Evolutionary conservation across 306 rosid species (phyloP).

Genomic region (Cicer cuneatum): DNA sequence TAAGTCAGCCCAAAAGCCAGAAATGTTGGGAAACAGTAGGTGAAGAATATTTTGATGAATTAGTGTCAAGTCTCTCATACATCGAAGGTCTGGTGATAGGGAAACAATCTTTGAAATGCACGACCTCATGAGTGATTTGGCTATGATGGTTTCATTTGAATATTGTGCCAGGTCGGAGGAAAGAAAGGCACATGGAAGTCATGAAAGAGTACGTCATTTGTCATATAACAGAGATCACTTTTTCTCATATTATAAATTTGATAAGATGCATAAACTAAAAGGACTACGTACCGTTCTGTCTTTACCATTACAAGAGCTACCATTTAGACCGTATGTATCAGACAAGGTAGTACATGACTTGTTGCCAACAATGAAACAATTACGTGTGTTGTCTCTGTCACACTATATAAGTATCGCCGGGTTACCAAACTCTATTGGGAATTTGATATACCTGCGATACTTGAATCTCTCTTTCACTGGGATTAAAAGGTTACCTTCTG

Average conservation of each 20-base stretch:
- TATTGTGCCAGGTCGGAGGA: background rate
- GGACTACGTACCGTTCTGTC: constrained; percentile 17
- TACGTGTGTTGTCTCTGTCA: constrained; percentile 36
- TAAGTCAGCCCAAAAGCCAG: background rate
- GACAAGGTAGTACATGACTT: background rate
- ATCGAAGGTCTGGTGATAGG: background rate
- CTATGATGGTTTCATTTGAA: constrained; percentile 24
- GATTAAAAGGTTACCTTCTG: background rate
- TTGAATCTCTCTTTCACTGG: background rate
- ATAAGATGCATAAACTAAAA: background rate
- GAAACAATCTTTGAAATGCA: constrained; percentile 14
- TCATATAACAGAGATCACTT: background rate
- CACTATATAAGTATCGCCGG: background rate
- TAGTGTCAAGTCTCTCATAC: constrained; percentile 42
- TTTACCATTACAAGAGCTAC: background rate
- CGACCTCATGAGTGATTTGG: constrained; percentile 49
- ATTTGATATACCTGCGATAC: constrained; percentile 17
- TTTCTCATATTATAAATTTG: constrained; percentile 5
- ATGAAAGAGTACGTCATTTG: constrained; percentile 37
- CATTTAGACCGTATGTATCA: background rate
- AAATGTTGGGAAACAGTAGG: constrained; percentile 41
- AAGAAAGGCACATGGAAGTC: background rate
- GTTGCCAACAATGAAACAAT: background rate
- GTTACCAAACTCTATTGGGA: constrained; percentile 14
- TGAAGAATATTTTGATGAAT: constrained; percentile 41